Conservation (phyloP, 164 flowering plant species). For the Umbilicus rupestris region DNA sequence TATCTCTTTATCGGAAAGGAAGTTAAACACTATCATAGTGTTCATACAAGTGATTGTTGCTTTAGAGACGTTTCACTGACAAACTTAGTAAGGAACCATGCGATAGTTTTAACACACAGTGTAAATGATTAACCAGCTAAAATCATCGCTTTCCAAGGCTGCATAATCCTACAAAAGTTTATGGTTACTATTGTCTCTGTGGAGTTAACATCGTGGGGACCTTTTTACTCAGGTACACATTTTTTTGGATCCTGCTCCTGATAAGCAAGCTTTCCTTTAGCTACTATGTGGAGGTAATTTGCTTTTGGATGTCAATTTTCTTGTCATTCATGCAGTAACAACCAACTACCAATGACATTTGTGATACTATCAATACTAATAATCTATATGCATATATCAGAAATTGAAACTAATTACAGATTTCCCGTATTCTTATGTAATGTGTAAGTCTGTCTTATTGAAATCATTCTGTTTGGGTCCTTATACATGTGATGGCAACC, state of each 20-base stretch:
- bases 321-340: not conserved
- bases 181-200: not conserved
- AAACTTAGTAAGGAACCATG: no score
- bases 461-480: no score
- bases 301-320: not conserved
- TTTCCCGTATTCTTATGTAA: no score
- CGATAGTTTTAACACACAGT: not conserved
- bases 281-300: constrained; percentile 87
- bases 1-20: not conserved
- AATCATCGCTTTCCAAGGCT: not conserved
- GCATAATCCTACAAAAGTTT: not conserved
- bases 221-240: constrained; percentile 53
- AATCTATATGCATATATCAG: no score
- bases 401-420: no score
- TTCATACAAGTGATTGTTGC: not conserved
- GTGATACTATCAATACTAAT: no score
- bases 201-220: not conserved
- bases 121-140: not conserved
- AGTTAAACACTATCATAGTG: not conserved
- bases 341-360: no score
- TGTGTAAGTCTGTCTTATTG: no score
- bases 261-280: constrained; percentile 92
- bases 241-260: constrained; percentile 84
- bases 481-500: no score
- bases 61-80: not conserved